Base-by-base conservation (phyloP, 331 rosid genomes). In the Acacia concinna region DNA sequence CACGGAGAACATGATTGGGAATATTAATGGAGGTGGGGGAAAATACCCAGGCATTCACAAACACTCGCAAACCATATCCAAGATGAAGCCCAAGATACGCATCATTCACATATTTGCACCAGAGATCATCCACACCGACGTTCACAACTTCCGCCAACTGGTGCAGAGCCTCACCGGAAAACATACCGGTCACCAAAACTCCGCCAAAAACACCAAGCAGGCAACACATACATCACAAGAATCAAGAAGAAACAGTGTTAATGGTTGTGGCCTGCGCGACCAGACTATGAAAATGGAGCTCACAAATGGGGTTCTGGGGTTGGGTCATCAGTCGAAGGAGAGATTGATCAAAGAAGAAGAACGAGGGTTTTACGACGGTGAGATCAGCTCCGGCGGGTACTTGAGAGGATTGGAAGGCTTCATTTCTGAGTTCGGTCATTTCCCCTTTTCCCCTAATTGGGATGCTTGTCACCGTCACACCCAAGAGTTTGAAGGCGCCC, bases 71-170 rank as follows among this genome's bases (percentile, higher is more conserved):
- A 74, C 68, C 59, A 88, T 91, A 49, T 91, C 92, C 23, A 94
- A 94, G 51, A 56, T 87, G 47, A 94, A 85, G 77, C 93, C 97
- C 28, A 91, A 89, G 84, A 94, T 94, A 38, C 88, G 98, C 35
- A 94, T 94, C 74, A 94, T 91, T 71, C 98, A 94, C 87, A 89
- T 94, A 84, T 89, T 89, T 49, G 95, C 95, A 5, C 97, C 97
- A 0, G 91, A 91, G 81, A 88, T 94, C 82, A 94, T 94, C 90
- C 88, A 91, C 72, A 94, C 95, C 27, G 97, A 94, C 77, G 97
- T 64, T 4, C 90, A 90, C 1, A 94, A 91, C 74, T 94, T 94
- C 85, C 79, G 95, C 21, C 90, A 94, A 28, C 81, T 94, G 1
- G 97, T 94, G 27, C 97, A 94, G 76, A 85, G 90, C 35, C 88